Conservation (phyloP, 768 basidiomycete genomes). For the Russula dissimulans region DNA sequence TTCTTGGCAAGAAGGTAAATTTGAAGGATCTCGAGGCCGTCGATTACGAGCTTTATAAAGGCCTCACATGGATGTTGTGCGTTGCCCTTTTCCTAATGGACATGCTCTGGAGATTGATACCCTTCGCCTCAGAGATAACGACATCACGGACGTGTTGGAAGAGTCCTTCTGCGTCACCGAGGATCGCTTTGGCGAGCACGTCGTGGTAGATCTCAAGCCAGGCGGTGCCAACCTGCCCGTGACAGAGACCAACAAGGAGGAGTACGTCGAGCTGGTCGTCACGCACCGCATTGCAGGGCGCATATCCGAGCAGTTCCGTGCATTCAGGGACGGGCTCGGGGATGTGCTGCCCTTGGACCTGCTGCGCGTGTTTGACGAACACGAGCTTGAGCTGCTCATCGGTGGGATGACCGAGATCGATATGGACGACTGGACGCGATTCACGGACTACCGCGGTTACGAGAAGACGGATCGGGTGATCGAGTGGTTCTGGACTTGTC, state of each 20-base stretch:
- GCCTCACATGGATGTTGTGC: constrained; percentile 68
- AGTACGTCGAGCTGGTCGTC: constrained; percentile 70
- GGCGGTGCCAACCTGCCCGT: constrained; percentile 53
- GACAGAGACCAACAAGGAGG: constrained; percentile 68
- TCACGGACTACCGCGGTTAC: constrained; percentile 87
- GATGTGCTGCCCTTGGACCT: constrained; percentile 80
- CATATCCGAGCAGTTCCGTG: constrained; percentile 74
- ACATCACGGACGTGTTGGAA: constrained; percentile 66
- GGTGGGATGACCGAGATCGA: constrained; percentile 61
- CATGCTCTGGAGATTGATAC: not conserved
- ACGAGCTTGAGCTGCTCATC: constrained; percentile 81
- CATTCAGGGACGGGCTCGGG: constrained; percentile 78
- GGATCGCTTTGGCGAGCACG: constrained; percentile 65
- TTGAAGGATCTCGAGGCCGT: constrained; percentile 61
- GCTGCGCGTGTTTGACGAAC: constrained; percentile 84
- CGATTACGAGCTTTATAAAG: constrained; percentile 59
- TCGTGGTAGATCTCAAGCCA: constrained; percentile 56
- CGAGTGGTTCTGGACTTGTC: constrained; percentile 94
- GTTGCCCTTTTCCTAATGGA: constrained; percentile 24
- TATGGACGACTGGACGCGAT: constrained; percentile 86
- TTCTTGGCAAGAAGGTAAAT: constrained; percentile 49
- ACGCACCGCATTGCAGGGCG: constrained; percentile 76
- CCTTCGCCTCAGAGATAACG: constrained; percentile 45
- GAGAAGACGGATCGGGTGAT: constrained; percentile 82
- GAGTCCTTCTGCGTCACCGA: constrained; percentile 66